Evolutionary conservation across 495 filamentous ascomycete genomes (phyloP).

Genomic region (Aspergillus steynii): DNA sequence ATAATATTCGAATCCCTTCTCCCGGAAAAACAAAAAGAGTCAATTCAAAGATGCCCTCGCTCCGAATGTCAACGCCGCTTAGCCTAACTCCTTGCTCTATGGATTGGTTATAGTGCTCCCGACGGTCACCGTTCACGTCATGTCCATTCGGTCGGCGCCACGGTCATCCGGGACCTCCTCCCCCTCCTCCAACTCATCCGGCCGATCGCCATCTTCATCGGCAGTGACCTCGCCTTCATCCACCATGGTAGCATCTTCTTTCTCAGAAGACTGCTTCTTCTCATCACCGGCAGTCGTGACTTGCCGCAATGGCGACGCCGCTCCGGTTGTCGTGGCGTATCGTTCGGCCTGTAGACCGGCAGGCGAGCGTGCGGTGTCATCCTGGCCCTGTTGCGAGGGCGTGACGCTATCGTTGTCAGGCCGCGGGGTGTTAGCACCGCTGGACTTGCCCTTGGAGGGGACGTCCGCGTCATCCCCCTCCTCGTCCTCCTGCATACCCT

Average conservation of each 20-base stretch:
- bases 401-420: slow-evolving; percentile 54
- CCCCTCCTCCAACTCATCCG: slow-evolving; percentile 48
- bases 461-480: slow-evolving; percentile 72
- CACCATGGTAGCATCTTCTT: slow-evolving; percentile 56
- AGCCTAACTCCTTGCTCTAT: slow-evolving; percentile 35
- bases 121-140: slow-evolving; percentile 34
- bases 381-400: slow-evolving; percentile 49
- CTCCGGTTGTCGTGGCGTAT: slow-evolving; percentile 22
- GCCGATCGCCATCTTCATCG: slow-evolving; percentile 38
- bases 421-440: slow-evolving; percentile 65
- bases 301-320: slow-evolving; percentile 45
- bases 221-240: slow-evolving; percentile 65
- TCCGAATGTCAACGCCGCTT: slow-evolving; percentile 29
- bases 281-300: slow-evolving; percentile 32
- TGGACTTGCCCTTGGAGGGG: slow-evolving; percentile 48
- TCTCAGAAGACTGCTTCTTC: slow-evolving; percentile 35
- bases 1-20: background rate
- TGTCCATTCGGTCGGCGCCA: slow-evolving; percentile 69
- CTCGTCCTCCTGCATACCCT: slow-evolving; percentile 78
- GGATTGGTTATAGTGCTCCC: slow-evolving; percentile 15
- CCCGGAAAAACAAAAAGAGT: slow-evolving; percentile 11
- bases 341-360: slow-evolving; percentile 38
- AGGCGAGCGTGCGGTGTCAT: slow-evolving; percentile 40
- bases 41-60: slow-evolving; percentile 21
- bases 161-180: slow-evolving; percentile 53